Percentiles rank a stretch among this genome's conserved stretches.
These are phyloP conservation scores for Rosa persica DNA, from an alignment of 306 rosid species.

Conservation along the genomic window DNA sequence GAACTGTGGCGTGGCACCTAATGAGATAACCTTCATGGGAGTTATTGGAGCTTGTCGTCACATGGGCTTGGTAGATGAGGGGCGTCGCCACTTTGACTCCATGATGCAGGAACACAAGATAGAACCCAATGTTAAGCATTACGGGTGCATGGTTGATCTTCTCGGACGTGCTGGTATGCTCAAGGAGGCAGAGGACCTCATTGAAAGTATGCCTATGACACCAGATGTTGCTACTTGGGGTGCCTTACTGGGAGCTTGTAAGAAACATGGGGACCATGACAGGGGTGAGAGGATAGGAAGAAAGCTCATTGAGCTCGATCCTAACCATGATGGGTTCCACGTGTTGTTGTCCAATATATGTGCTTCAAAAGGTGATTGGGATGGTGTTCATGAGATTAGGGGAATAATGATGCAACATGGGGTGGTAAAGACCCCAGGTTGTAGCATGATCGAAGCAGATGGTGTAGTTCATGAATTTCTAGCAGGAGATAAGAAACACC, in stretches of 20 bases:
- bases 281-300: constrained; percentile 77
- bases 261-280: constrained; percentile 59
- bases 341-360: constrained; percentile 69
- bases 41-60: constrained; percentile 89
- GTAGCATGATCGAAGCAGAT: constrained; percentile 75
- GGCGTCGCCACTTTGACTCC: constrained; percentile 58
- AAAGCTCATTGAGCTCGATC: constrained; percentile 71
- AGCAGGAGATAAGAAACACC: constrained; percentile 75
- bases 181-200: constrained; percentile 75
- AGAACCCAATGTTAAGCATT: constrained; percentile 73
- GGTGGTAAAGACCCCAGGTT: constrained; percentile 76
- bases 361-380: constrained; percentile 83
- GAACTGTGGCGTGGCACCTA: constrained; percentile 45
- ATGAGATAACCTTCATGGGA: constrained; percentile 82
- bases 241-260: constrained; percentile 81
- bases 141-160: constrained; percentile 88
- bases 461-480: constrained; percentile 70
- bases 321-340: constrained; percentile 80
- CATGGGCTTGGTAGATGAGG: constrained; percentile 81
- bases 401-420: constrained; percentile 59
- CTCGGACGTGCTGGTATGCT: constrained; percentile 82
- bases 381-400: constrained; percentile 62
- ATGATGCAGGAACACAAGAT: constrained; percentile 62
- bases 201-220: constrained; percentile 67
- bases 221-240: constrained; percentile 89